Conservation (phyloP, 148 eudicot species). For the Persicaria tinctoria region DNA sequence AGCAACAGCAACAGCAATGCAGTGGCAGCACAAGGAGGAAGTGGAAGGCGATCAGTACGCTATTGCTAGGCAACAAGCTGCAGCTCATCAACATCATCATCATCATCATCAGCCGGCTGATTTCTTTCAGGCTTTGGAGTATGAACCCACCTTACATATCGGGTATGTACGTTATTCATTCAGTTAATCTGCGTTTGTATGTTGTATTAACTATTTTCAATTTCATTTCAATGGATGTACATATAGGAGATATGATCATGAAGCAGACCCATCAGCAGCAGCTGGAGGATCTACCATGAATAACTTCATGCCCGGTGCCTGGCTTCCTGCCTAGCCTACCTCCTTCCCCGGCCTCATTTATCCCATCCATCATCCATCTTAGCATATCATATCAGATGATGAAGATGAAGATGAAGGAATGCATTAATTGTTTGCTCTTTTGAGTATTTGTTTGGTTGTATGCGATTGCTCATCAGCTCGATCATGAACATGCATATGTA, state of each 20-base stretch:
- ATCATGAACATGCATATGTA: no score
- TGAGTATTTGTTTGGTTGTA: no score
- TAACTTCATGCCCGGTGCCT: slow-evolving; percentile 47
- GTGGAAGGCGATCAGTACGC: no score
- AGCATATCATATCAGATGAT: no score
- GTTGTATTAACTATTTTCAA: no score
- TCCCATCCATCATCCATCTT: background rate
- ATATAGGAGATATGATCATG: slow-evolving; percentile 36
- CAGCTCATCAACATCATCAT: slow-evolving; percentile 6
- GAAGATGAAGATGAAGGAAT: no score
- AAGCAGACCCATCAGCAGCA: slow-evolving; percentile 34
- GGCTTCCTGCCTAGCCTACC: slow-evolving; percentile 33
- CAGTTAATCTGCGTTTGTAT: background rate
- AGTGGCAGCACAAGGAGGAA: slow-evolving; percentile 37
- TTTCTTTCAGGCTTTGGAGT: slow-evolving; percentile 71
- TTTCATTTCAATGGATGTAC: background rate
- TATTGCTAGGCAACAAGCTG: no score
- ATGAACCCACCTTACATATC: slow-evolving; percentile 88
- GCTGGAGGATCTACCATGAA: slow-evolving; percentile 58
- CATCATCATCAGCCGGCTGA: slow-evolving; percentile 47
- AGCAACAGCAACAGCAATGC: slow-evolving; percentile 32
- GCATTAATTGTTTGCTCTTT: no score
- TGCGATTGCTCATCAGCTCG: no score
- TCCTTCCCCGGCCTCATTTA: background rate
- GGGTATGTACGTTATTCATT: slow-evolving; percentile 30